phyloP scores from a whole-genome alignment of 2,329 filamentous ascomycete species.

The Apiospora rasikravindrae region DNA sequence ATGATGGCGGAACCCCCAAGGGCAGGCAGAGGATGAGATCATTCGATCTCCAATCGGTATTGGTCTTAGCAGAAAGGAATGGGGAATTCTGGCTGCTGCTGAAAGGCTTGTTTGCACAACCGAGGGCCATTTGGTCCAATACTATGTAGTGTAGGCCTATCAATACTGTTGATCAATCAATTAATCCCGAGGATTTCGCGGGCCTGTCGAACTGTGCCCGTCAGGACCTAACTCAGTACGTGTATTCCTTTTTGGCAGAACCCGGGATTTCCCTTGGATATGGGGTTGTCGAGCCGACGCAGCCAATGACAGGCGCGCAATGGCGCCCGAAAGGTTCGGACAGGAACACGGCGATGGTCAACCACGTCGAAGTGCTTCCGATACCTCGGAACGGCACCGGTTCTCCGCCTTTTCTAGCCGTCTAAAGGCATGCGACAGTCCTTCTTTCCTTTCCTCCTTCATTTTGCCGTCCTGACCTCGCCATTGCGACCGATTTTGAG shows the following conservation, averaged over 20 bases:
- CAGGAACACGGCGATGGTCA: constrained; percentile 18
- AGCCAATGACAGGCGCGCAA: constrained; percentile 11
- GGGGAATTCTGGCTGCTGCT: neutral
- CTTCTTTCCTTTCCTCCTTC: constrained; percentile 8
- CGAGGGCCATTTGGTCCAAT: neutral
- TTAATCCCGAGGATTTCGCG: neutral
- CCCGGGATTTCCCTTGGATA: constrained; percentile 11
- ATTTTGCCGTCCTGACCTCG: neutral
- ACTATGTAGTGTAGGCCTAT: neutral
- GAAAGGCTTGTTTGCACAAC: neutral
- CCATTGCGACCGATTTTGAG: constrained; percentile 1
- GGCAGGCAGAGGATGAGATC: neutral
- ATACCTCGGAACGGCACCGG: constrained; percentile 18
- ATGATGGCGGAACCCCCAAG: neutral
- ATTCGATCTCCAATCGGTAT: neutral
- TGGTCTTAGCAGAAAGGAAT: neutral
- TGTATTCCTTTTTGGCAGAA: neutral
- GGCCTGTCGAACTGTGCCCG: neutral
- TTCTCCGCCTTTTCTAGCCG: constrained; percentile 19
- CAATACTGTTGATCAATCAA: neutral
- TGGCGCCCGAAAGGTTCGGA: constrained; percentile 17
- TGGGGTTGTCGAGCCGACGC: neutral
- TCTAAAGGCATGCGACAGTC: neutral
- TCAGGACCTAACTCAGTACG: neutral
- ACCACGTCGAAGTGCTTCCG: constrained; percentile 18